Base-by-base conservation (phyloP, 257 asterid species). In the Nicotiana benthamiana region DNA sequence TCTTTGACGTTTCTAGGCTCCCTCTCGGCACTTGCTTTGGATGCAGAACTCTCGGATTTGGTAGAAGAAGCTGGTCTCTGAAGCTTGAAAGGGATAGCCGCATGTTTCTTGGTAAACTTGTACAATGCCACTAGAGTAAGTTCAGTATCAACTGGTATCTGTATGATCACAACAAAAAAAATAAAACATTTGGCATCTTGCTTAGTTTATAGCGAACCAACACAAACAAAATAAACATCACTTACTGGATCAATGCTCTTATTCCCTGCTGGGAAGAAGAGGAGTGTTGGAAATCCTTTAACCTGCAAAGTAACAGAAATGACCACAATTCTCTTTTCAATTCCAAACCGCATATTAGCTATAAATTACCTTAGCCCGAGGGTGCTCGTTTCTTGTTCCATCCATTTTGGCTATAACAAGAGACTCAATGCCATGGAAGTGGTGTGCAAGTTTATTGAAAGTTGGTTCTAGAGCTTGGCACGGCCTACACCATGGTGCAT, bases 401-500 rank as follows among this genome's bases (percentile, higher is more conserved):
- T 96, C 99, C 98, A 94, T 96, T 87, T 96, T 94, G 70, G 98
- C 99, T 77, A 96, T 83, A 27, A 91, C 88, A 62, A 93, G 86
- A 74, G 98, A 96, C 70, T 90, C 92, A 62, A 94, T 53, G 11
- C 87, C 84, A 3, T 77, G 90, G 83, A 96, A 86, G 89, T 96
- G 97, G 84, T 88, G 85, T 80, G 97, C 97, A 7, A 96, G 99
- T 84, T 92, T 92, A 87, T 90, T 89, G 85, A 92, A 94, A 75
- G 87, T 90, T 76, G 99, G 97, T 86, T 96, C 97, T 9, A 96
- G 93, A 84, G 95, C 74, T 90, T 90, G 97, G 88, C 98, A 96
- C 82, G 89, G 97, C 81, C 95, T 93, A 75, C 99, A 96, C 99
- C 99, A 96, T 30, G 99, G 98, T 62, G 98, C 98, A 83, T 92